These are phyloP conservation scores for Arthrobotrys musiformis DNA, from an alignment of 2,329 filamentous ascomycete genomes.

Conservation along the genomic window DNA sequence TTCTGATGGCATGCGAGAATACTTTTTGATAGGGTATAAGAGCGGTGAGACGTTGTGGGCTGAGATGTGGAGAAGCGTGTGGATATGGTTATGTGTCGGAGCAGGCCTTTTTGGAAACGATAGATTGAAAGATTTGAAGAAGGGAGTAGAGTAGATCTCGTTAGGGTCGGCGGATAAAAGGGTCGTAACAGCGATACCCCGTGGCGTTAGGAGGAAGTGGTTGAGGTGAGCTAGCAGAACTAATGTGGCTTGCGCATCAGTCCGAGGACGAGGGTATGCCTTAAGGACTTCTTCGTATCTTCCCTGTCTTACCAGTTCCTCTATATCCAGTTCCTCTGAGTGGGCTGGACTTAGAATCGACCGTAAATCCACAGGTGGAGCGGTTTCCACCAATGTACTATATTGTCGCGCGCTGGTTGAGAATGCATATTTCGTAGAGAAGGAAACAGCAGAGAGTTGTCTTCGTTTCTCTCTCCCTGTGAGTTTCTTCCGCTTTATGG, in stretches of 20 bases:
- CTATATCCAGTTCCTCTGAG: not conserved
- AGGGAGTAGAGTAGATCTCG: conserved; percentile 63
- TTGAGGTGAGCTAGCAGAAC: conserved; percentile 56
- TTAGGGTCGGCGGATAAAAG: conserved; percentile 62
- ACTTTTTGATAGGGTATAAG: conserved; percentile 29
- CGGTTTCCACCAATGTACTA: conserved; percentile 18
- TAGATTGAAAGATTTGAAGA: conserved; percentile 63
- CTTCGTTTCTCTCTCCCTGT: conserved; percentile 25
- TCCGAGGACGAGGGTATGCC: conserved; percentile 43
- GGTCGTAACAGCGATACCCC: conserved; percentile 26
- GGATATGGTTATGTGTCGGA: conserved; percentile 55
- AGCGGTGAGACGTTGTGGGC: conserved; percentile 38
- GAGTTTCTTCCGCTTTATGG: conserved; percentile 26
- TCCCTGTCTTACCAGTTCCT: conserved; percentile 30
- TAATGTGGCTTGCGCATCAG: conserved; percentile 46
- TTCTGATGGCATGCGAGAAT: conserved; percentile 3
- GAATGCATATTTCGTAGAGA: conserved; percentile 42
- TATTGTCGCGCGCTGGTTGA: conserved; percentile 32
- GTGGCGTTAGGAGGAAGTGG: conserved; percentile 43
- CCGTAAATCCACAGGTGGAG: not conserved
- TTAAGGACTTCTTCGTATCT: conserved; percentile 42
- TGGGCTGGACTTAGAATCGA: not conserved
- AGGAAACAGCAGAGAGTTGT: conserved; percentile 16
- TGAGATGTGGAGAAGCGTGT: conserved; percentile 50
- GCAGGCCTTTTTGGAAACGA: conserved; percentile 44